Conservation (phyloP, 345 rosid species). For the Bruguiera gymnorhiza region DNA sequence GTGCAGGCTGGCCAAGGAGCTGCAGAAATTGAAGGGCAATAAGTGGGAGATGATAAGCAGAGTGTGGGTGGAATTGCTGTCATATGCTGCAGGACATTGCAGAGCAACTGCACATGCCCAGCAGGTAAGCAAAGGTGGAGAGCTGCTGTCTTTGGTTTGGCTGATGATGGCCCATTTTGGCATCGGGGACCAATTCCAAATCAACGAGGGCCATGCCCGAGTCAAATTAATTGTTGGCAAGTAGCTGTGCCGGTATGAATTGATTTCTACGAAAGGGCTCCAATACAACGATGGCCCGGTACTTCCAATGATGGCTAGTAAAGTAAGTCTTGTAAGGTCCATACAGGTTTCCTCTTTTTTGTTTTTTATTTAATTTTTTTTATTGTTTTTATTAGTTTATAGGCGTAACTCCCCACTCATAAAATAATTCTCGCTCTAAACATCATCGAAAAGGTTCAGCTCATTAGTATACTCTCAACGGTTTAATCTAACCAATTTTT, state of each 20-base stretch:
- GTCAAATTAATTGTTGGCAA: constrained; percentile 50
- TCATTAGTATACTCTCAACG: too few species aligned
- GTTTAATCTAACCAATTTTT: too few species aligned
- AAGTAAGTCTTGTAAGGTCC: too few species aligned
- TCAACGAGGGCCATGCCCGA: constrained; percentile 51
- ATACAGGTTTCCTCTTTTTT: too few species aligned
- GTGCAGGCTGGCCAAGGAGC: constrained; percentile 51
- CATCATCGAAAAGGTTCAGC: too few species aligned
- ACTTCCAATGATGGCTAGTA: too few species aligned
- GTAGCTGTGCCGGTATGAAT: constrained; percentile 5
- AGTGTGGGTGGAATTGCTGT: constrained; percentile 63
- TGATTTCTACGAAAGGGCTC: too few species aligned
- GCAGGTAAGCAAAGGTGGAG: constrained; percentile 59
- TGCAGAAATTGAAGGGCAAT: constrained; percentile 20
- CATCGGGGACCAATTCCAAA: constrained; percentile 51
- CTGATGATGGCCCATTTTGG: constrained; percentile 76
- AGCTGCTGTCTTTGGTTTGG: constrained; percentile 63
- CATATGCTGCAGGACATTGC: constrained; percentile 58
- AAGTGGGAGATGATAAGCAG: constrained; percentile 54
- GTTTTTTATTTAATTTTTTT: too few species aligned
- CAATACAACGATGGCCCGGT: too few species aligned
- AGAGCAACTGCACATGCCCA: constrained; percentile 53
- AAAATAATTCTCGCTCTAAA: too few species aligned
- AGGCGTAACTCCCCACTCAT: too few species aligned
- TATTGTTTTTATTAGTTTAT: too few species aligned